Evolutionary conservation across 257 asterid genomes (phyloP).

Genomic region (Jacaranda mimosifolia): DNA sequence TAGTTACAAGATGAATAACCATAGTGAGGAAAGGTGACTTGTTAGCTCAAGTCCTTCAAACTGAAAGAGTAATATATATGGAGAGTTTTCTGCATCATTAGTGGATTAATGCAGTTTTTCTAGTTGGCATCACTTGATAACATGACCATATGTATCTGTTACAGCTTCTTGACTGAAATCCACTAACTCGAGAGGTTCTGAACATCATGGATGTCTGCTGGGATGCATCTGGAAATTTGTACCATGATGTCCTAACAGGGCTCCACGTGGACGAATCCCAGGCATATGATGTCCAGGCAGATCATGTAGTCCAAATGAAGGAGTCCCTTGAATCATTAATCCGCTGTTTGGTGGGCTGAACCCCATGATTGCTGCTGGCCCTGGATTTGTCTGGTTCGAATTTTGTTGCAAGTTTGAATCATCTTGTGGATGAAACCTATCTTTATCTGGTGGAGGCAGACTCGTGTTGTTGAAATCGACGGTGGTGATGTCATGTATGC

Average conservation of each 20-base stretch:
- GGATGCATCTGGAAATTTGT: constrained; percentile 48
- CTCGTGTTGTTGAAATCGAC: constrained; percentile 54
- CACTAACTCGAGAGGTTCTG: neutral
- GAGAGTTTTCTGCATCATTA: no score
- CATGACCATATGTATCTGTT: neutral
- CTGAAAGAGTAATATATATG: no score
- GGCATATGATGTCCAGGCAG: constrained; percentile 43
- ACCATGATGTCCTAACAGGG: constrained; percentile 52
- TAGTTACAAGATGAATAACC: no score
- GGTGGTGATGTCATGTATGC: constrained; percentile 91
- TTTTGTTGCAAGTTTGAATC: constrained; percentile 44
- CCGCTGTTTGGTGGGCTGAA: constrained; percentile 42
- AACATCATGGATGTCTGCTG: constrained; percentile 18
- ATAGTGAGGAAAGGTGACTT: no score
- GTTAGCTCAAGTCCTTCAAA: no score
- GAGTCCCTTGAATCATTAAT: constrained; percentile 36
- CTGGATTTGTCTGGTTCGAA: constrained; percentile 46
- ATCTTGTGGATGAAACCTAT: constrained; percentile 39
- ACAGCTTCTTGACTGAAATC: neutral
- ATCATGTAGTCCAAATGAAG: constrained; percentile 40
- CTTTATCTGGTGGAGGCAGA: constrained; percentile 49
- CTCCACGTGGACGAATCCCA: constrained; percentile 44
- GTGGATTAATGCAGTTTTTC: no score
- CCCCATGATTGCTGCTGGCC: constrained; percentile 45
- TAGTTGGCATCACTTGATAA: neutral